phyloP scores from a whole-genome alignment of 441 rosid genomes.

The California macrophylla region DNA sequence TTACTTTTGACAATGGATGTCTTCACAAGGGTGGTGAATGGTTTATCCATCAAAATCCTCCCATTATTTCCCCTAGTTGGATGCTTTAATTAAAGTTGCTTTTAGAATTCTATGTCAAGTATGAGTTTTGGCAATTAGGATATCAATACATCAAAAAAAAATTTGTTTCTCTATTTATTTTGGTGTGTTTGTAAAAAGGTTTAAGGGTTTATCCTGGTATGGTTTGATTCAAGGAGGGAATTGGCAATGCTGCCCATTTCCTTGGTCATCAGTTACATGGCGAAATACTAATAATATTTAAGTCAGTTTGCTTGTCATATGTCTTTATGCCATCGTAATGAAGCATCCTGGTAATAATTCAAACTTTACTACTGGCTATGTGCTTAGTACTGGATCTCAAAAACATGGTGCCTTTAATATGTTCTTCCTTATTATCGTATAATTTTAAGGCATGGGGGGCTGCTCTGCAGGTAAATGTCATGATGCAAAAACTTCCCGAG shows the following conservation, averaged over 20 bases:
- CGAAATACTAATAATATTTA: not conserved
- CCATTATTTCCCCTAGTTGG: not conserved
- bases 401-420: not conserved
- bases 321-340: not conserved
- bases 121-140: not conserved
- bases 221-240: not conserved
- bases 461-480: constrained; percentile 58
- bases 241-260: not conserved
- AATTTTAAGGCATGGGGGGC: constrained; percentile 13
- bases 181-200: not conserved
- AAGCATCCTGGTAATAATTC: not conserved
- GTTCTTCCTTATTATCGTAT: constrained; percentile 12
- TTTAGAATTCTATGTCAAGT: not conserved
- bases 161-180: too few relatives aligned
- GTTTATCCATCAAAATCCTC: too few relatives aligned
- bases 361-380: not conserved
- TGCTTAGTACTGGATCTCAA: not conserved
- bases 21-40: too few relatives aligned
- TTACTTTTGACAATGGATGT: too few relatives aligned
- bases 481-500: constrained; percentile 52
- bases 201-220: not conserved
- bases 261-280: not conserved
- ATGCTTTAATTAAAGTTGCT: not conserved
- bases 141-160: not conserved
- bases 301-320: not conserved